These are phyloP conservation scores for Camellia sinensis DNA, from an alignment of 148 eudicot genomes.

Conservation along the genomic window DNA sequence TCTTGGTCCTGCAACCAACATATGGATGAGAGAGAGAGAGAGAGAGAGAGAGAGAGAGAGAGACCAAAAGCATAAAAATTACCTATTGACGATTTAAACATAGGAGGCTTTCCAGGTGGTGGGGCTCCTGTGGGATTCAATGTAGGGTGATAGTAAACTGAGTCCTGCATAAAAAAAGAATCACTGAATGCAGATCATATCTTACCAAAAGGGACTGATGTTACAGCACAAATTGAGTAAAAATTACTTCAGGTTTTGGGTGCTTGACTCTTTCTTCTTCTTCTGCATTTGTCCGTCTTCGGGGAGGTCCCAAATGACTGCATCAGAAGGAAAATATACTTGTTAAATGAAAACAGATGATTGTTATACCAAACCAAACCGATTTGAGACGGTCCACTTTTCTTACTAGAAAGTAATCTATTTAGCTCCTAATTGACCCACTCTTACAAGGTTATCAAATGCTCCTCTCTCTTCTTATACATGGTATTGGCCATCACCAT, in stretches of 20 bases:
- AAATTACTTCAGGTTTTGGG: constrained; percentile 80
- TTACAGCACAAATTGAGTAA: neutral
- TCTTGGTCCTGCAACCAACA: constrained; percentile 57
- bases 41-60: neutral
- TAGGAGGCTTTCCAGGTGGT: constrained; percentile 97
- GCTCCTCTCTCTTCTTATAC: too few relatives aligned
- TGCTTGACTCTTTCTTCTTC: constrained; percentile 84
- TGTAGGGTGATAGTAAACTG: constrained; percentile 94
- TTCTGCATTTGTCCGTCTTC: constrained; percentile 65
- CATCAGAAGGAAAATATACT: constrained; percentile 27
- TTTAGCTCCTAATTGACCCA: too few relatives aligned
- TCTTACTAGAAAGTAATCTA: too few relatives aligned
- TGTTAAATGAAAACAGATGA: neutral
- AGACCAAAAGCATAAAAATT: neutral
- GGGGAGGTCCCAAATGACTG: constrained; percentile 87
- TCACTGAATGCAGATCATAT: neutral
- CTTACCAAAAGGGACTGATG: neutral
- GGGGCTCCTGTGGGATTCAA: constrained; percentile 98
- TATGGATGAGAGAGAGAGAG: neutral
- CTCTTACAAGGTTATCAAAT: too few relatives aligned
- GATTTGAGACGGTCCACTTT: too few relatives aligned
- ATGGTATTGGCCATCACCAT: too few relatives aligned
- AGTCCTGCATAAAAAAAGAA: constrained; percentile 53
- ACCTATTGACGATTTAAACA: constrained; percentile 97
- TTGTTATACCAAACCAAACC: too few relatives aligned